A percentile compares a stretch with the other conserved stretches of the same genome.
Evolutionary conservation across 257 asterid genomes (phyloP).

Genomic region (Forsythia suspensa): DNA sequence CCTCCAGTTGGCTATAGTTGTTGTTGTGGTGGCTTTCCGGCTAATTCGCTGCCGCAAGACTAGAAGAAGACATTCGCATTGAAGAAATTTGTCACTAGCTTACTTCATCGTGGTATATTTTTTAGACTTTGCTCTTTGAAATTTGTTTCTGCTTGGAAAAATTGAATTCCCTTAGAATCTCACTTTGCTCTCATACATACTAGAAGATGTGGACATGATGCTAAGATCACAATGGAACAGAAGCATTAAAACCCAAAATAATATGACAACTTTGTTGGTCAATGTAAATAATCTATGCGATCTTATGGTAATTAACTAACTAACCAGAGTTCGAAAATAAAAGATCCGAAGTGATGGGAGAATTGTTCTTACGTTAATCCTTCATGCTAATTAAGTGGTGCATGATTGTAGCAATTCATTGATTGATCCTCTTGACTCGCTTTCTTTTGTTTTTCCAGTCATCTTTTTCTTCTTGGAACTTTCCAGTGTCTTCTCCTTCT

Average conservation of each 20-base stretch:
- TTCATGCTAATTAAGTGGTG: background rate
- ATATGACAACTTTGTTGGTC: background rate
- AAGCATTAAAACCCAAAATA: background rate
- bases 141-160: conserved; percentile 2
- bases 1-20: conserved; percentile 52
- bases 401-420: background rate
- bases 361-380: background rate
- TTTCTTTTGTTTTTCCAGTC: background rate
- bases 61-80: conserved; percentile 50
- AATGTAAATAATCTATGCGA: background rate
- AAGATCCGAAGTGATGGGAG: background rate
- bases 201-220: background rate
- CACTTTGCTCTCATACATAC: background rate
- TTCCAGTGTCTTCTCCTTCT: background rate
- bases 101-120: conserved; percentile 20
- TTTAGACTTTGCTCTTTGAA: background rate
- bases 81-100: conserved; percentile 20
- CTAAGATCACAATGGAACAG: background rate
- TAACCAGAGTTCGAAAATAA: background rate
- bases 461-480: background rate
- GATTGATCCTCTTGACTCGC: background rate
- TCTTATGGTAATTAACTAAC: background rate
- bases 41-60: conserved; percentile 42
- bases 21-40: conserved; percentile 37
- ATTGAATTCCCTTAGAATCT: background rate